Percentiles rank a stretch among this genome's conserved stretches.
These are phyloP conservation scores for Dissophora ornata DNA, from an alignment of 192 early-diverging fungal genomes.

Conservation along the genomic window DNA sequence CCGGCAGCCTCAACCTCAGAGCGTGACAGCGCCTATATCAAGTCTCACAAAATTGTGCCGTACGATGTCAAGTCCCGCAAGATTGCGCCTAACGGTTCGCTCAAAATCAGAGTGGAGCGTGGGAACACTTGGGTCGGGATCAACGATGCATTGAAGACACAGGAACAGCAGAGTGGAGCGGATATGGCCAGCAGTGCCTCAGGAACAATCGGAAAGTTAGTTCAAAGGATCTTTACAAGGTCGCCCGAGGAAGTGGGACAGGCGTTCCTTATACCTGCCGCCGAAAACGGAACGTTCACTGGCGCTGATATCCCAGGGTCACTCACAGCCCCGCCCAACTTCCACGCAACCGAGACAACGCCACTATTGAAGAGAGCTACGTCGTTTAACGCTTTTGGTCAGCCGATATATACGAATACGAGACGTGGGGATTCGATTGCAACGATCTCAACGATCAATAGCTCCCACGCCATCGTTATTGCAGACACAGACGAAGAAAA, in stretches of 20 bases:
- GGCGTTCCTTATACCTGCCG: neutral
- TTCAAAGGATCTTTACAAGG: conserved; percentile 48
- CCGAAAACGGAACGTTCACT: conserved; percentile 20
- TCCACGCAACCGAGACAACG: conserved; percentile 37
- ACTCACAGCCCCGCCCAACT: conserved; percentile 25
- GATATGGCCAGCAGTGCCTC: conserved; percentile 31
- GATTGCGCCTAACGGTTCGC: conserved; percentile 48
- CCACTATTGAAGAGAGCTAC: conserved; percentile 17
- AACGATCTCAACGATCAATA: conserved; percentile 30
- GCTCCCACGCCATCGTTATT: neutral
- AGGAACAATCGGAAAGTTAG: conserved; percentile 39
- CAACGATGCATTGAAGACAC: conserved; percentile 32
- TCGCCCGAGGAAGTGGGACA: conserved; percentile 14
- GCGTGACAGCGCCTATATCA: conserved; percentile 48
- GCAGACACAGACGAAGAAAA: neutral
- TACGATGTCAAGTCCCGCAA: conserved; percentile 52
- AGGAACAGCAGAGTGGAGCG: conserved; percentile 25
- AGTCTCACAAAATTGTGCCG: conserved; percentile 50
- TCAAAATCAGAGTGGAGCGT: conserved; percentile 55
- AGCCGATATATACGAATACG: conserved; percentile 7
- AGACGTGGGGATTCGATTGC: conserved; percentile 14
- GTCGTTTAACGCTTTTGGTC: conserved; percentile 13
- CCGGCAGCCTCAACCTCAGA: conserved; percentile 39
- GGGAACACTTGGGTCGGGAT: conserved; percentile 53
- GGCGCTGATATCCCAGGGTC: conserved; percentile 45